These are phyloP conservation scores for Aspergillus thermomutatus DNA, from an alignment of 2,329 filamentous ascomycete species.

Conservation along the genomic window DNA sequence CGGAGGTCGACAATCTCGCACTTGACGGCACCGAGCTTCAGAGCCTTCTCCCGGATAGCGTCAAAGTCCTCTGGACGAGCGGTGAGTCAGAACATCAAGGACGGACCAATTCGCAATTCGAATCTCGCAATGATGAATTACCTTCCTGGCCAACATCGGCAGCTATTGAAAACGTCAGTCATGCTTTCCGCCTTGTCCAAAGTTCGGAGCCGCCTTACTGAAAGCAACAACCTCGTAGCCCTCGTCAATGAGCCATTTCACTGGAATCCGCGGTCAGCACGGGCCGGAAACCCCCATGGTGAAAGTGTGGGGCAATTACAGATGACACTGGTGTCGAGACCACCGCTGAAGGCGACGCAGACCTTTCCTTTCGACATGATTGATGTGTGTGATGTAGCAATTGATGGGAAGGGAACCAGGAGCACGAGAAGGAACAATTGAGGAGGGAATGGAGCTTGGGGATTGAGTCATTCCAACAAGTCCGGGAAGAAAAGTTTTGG, in stretches of 20 bases:
- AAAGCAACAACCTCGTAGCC: slow-evolving; percentile 62
- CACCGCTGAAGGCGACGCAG: slow-evolving; percentile 38
- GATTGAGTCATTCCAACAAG: background rate
- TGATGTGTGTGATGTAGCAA: background rate
- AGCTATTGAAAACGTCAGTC: slow-evolving; percentile 37
- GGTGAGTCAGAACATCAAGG: slow-evolving; percentile 4
- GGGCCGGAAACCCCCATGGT: background rate
- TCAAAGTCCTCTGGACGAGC: slow-evolving; percentile 62
- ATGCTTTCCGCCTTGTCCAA: background rate
- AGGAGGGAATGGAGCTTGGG: background rate
- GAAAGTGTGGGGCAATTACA: slow-evolving; percentile 34
- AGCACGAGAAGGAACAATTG: background rate
- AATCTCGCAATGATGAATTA: slow-evolving; percentile 14
- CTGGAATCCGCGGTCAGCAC: slow-evolving; percentile 20
- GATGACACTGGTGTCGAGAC: slow-evolving; percentile 59
- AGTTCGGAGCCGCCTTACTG: slow-evolving; percentile 30
- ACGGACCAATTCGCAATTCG: background rate
- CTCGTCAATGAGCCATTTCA: slow-evolving; percentile 48
- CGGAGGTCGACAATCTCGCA: slow-evolving; percentile 64
- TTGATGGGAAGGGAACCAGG: background rate
- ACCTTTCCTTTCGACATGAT: slow-evolving; percentile 5
- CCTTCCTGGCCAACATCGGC: slow-evolving; percentile 71
- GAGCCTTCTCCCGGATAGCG: slow-evolving; percentile 68
- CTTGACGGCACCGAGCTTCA: slow-evolving; percentile 65
- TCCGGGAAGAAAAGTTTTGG: background rate